Percentiles rank a stretch among this genome's conserved stretches.
These are phyloP conservation scores for Spirogloea muscicola DNA, from an alignment of 139 green algal species.

Conservation along the genomic window DNA sequence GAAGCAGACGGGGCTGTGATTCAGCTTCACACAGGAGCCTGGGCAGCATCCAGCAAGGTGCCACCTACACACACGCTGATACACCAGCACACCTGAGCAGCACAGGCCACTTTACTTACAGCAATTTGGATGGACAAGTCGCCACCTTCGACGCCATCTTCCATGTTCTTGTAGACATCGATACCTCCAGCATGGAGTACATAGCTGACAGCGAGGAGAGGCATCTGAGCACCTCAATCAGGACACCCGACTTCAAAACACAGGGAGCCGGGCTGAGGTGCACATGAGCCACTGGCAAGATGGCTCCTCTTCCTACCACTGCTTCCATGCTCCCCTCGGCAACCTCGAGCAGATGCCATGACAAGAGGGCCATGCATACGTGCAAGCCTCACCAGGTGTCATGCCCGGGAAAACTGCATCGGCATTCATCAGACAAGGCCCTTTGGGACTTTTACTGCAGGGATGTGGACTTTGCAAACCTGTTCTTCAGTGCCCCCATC, in stretches of 20 bases:
- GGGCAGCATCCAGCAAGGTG: too few relatives aligned
- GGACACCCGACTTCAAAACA: too few relatives aligned
- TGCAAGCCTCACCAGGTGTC: conserved; percentile 39
- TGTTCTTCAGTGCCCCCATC: conserved; percentile 50
- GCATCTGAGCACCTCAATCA: too few relatives aligned
- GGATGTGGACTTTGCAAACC: not conserved
- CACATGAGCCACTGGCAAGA: too few relatives aligned
- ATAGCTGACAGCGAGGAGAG: too few relatives aligned
- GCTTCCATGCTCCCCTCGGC: too few relatives aligned
- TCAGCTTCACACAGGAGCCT: too few relatives aligned
- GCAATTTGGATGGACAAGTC: conserved; percentile 19
- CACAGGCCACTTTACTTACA: not conserved
- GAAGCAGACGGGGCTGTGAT: too few relatives aligned
- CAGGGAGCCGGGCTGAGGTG: too few relatives aligned
- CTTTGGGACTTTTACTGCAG: not conserved
- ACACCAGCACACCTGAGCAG: not conserved
- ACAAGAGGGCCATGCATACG: conserved; percentile 11
- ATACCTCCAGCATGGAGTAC: conserved; percentile 68
- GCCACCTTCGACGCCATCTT: conserved; percentile 68
- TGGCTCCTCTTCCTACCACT: too few relatives aligned
- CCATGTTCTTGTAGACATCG: conserved; percentile 82
- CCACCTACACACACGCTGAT: not conserved
- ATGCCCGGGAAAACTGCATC: too few relatives aligned
- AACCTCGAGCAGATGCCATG: conserved; percentile 56
- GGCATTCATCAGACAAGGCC: too few relatives aligned